Evolutionary conservation across 1,284 basidiomycete genomes (phyloP).

Genomic region (Rhodotorula sp.): DNA sequence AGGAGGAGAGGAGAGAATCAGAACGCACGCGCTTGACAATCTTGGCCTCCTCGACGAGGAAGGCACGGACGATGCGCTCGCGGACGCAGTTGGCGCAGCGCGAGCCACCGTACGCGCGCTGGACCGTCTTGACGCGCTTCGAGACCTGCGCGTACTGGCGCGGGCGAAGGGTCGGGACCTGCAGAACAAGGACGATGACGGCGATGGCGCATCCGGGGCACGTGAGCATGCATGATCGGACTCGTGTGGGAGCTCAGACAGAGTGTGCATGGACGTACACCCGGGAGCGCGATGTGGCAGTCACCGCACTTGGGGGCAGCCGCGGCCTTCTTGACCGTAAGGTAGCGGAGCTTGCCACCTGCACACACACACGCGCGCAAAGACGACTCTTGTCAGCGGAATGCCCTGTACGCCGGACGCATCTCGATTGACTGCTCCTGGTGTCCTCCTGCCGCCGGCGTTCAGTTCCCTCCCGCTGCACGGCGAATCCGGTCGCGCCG

Average conservation of each 20-base stretch:
- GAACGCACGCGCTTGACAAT: constrained; percentile 95
- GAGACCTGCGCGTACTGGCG: constrained; percentile 85
- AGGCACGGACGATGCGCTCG: constrained; percentile 94
- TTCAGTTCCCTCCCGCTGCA: too few relatives aligned
- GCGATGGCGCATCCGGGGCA: not conserved
- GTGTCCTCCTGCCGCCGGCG: too few relatives aligned
- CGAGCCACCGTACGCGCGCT: constrained; percentile 91
- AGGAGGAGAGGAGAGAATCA: not conserved
- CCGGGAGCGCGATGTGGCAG: constrained; percentile 85
- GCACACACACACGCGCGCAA: constrained; percentile 13
- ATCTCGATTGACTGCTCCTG: too few relatives aligned
- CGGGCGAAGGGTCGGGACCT: constrained; percentile 90
- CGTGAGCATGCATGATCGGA: too few relatives aligned
- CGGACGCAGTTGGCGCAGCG: constrained; percentile 89
- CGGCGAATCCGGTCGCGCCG: too few relatives aligned
- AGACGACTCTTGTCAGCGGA: not conserved
- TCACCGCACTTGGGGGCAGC: constrained; percentile 93
- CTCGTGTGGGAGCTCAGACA: too few relatives aligned
- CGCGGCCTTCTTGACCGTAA: constrained; percentile 81
- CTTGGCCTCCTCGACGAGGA: constrained; percentile 99
- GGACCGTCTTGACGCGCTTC: constrained; percentile 92
- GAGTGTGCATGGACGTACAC: constrained; percentile 62
- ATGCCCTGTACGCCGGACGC: too few relatives aligned
- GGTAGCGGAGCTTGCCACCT: constrained; percentile 85
- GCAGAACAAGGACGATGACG: constrained; percentile 16